Base-by-base conservation (phyloP, 2,329 filamentous ascomycete genomes). In the Cylindrodendrum hubeiense region DNA sequence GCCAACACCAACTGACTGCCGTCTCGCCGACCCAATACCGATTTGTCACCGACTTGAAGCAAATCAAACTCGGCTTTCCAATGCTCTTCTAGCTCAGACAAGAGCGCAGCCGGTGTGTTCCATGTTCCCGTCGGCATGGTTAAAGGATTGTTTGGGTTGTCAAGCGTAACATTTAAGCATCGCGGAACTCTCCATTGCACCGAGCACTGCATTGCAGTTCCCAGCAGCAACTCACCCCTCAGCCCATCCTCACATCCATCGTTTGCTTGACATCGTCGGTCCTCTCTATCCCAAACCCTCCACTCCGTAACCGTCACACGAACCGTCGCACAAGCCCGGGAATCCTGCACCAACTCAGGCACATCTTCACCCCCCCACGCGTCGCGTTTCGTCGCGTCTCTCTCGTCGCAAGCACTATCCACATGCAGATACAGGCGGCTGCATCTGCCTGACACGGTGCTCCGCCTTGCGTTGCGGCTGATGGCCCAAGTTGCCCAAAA, bases 311-410 rank as follows among this genome's bases (percentile, higher is more conserved):
- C 17, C 37, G 26, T 26, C 28, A 12, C 54, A 37, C 53, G 19
- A 56, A 37, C 41, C 21, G 28, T 57, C 54, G 37, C 52, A 54
- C 37, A 44, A 55, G 52, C 21, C 41, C 39, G 33, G 12, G 15
- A 55, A 19, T 33, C 10, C n/a, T n/a, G 52, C 57, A 46, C 28
- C 57, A 39, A 51, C 37, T 52, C 37, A 34, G 28, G 24, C 56
- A 37, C 47, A 24, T 56, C 43, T 47, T 43, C 46, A n/a, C 46
- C 24, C 37, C 47, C 26, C 37, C 46, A 17, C 47, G 9, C 53
- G 17, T 2, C 39, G 49, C 21, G 30, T 41, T 52, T 46, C 37
- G 33, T 50, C 44, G 39, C 53, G 41, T 43, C 17, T 26, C n/a
- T 34, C 8, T 54, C 22, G 24, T 43, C 33, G 19, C 17, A n/a